phyloP scores from a whole-genome alignment of 1,284 basidiomycete species.

The Austropuccinia psidii region DNA sequence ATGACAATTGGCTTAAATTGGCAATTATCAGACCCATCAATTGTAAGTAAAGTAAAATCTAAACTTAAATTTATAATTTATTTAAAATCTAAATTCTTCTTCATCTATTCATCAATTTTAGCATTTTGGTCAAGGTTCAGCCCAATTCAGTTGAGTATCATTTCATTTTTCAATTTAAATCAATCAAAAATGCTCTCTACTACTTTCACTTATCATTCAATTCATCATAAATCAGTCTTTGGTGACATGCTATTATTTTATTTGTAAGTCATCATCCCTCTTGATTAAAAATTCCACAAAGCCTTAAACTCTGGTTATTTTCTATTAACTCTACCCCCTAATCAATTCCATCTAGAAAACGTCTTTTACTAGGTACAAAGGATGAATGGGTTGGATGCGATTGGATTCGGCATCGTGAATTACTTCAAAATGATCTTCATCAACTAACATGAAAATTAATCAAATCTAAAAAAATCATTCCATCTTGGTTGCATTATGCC shows the following conservation, averaged over 20 bases:
- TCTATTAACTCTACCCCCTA: neutral
- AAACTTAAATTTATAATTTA: neutral
- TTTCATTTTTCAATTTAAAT: neutral
- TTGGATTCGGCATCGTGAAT: constrained; percentile 1
- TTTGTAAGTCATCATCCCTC: constrained; percentile 1
- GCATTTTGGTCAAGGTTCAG: constrained; percentile 32
- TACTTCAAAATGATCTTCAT: too few relatives aligned
- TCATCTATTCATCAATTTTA: neutral
- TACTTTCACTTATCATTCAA: neutral
- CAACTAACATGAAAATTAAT: too few relatives aligned
- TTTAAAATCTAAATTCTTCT: neutral
- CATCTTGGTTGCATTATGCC: too few relatives aligned
- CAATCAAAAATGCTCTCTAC: neutral
- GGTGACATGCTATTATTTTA: constrained; percentile 36
- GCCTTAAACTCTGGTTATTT: neutral
- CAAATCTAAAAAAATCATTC: too few relatives aligned
- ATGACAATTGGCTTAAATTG: constrained; percentile 32
- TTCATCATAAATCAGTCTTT: constrained; percentile 4
- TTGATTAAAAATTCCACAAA: neutral
- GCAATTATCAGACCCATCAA: constrained; percentile 26
- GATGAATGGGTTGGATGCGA: constrained; percentile 34
- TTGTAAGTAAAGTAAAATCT: constrained; percentile 5
- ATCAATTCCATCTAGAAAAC: neutral
- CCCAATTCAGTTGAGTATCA: constrained; percentile 22
- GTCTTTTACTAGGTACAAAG: neutral